Evolutionary conservation across 2,329 filamentous ascomycete species (phyloP), one percentile per base, ranked within the genome.

Genomic region (Plectosphaerella cucumerina): DNA sequence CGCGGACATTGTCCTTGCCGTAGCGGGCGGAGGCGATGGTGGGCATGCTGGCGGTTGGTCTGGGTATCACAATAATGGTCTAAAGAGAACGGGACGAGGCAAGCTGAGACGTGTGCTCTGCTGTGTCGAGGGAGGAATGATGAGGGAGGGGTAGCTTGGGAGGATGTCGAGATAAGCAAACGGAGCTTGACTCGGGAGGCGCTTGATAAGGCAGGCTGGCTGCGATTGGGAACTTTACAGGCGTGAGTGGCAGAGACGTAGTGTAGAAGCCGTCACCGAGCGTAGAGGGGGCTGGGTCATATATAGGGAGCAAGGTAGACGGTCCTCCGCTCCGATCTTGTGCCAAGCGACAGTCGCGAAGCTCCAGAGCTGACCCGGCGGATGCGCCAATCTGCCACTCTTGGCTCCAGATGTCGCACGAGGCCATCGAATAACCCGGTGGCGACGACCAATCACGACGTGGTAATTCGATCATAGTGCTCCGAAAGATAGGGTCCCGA

Each of bases 1-100:
- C 84, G 65, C 94, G 92, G 80, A 99, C 87, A 76, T 99, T 97
- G 82, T 97, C 94, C 84, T 99, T 93, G 75, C 89, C 89, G 69
- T 92, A 93, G 66, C 86, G 84, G 62, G 89, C 88, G 62, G 81
- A 73, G 53, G 80, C 75, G 54, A 86, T 70, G 60, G 69, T 67
- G 57, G 81, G 71, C 81, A 85, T 85, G 52, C 46, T 42, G 39
- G 17, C 15, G 39, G 17, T 18, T 42, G 17, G n/a, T 42, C n/a
- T 57, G 41, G 46, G 44, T 45, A 46, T 53, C 43, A 34, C 20
- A 23, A 39, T 15, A 9, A 39, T n/a, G 17, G n/a, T n/a, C n/a
- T n/a, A 42, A 18, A 18, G 18, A 21, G 35, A 10, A 37, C 18
- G 18, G 26, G n/a, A 35, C 17, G 35, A 33, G 15, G 35, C 17